These are phyloP conservation scores for Pyropia yezoensis DNA, from an alignment of 23 red algal genomes.

Conservation along the genomic window DNA sequence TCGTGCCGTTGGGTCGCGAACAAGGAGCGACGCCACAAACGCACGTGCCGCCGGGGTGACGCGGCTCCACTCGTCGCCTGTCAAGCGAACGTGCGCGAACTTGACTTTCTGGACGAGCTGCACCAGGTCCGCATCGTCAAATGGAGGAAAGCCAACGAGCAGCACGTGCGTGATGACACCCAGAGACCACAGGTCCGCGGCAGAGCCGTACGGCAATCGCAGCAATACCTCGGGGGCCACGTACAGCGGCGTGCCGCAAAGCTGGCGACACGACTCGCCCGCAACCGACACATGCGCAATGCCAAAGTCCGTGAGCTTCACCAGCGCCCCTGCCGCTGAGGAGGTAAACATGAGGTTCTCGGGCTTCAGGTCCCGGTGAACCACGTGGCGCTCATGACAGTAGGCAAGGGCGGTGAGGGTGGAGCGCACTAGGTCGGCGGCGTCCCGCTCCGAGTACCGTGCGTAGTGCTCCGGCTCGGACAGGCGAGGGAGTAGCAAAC, in stretches of 20 bases:
- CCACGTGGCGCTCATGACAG: conserved; percentile 44
- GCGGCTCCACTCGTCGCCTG: conserved; percentile 17
- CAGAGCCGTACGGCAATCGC: conserved; percentile 56
- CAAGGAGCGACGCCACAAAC: conserved; percentile 36
- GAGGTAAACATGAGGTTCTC: conserved; percentile 77
- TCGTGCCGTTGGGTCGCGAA: conserved; percentile 20
- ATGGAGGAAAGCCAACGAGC: conserved; percentile 70
- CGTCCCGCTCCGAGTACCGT: conserved; percentile 76
- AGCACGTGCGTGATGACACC: conserved; percentile 81
- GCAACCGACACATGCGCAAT: conserved; percentile 20
- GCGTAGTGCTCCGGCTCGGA: conserved; percentile 31
- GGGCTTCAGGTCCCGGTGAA: conserved; percentile 90
- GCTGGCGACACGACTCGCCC: conserved; percentile 4
- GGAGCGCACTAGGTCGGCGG: conserved; percentile 25
- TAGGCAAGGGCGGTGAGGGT: conserved; percentile 49
- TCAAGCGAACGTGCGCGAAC: conserved; percentile 1
- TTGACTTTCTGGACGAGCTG: conserved; percentile 58
- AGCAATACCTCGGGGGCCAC: conserved; percentile 82
- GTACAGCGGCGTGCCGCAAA: conserved; percentile 74
- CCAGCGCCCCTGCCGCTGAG: conserved; percentile 25
- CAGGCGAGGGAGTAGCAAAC: conserved; percentile 43
- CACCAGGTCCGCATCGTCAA: conserved; percentile 69
- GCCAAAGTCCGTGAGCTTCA: conserved; percentile 87
- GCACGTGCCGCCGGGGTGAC: conserved; percentile 23
- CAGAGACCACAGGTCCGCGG: conserved; percentile 75